Evolutionary conservation across 768 basidiomycete genomes (phyloP), one percentile per base, ranked within the genome.

Genomic region (Leccinellum rugosiceps): DNA sequence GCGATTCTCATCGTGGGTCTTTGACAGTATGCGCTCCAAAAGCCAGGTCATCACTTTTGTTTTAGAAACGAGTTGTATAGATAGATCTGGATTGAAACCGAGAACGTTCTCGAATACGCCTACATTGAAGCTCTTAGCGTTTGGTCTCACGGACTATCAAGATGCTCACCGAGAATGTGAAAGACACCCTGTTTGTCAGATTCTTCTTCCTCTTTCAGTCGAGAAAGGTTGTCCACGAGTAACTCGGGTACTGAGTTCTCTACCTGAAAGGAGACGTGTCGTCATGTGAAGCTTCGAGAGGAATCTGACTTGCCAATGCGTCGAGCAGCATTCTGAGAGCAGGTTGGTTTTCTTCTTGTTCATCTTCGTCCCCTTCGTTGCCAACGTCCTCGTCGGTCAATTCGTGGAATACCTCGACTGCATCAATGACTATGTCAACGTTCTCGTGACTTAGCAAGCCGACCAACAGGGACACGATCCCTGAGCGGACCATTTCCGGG

Each of bases 321-420:
- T 88, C 84, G 43, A 94, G 83, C 2, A 98, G 77, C 64, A 82
- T 77, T 66, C 87, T 91, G 66, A 94, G 72, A 6, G 87, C 85
- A 25, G 83, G 84, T 59, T 86, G 85, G 21, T 80, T 74, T 28
- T 77, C 78, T 58, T 84, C 83, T 55, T 82, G 80, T 32, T 78
- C 83, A 13, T 83, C 83, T 23, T 87, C 88, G 0, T 88, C 85
- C 2, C 69, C 82, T 64, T 87, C 90, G 49, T 90, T 86, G 5
- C 90, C 90, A 2, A 92, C 92, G 64, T 98, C 96, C 72, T 98
- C 97, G 63, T 99, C 97, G 1, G 94, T 96, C 59, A 98, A 80
- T 72, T 99, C 97, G 65, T 94, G 88, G 6, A 99, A 78, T 19
- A 96, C 82, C 68, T 95, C 92, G 34, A 98, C 86, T 31, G 93